Conservation (phyloP, 148 eudicot genomes). For the Oxyria digyna region DNA sequence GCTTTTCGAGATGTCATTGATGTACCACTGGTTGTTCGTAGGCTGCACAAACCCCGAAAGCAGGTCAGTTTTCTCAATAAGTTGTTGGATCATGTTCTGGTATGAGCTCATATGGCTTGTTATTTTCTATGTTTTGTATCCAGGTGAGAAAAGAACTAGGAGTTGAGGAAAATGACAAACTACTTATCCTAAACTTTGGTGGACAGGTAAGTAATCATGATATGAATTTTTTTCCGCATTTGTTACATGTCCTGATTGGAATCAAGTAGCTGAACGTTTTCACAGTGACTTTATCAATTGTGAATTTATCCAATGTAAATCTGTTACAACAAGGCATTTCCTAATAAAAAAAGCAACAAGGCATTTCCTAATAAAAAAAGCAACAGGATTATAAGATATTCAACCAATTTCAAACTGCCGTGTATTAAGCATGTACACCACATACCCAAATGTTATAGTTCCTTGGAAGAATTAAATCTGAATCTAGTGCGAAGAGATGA, state of each 20-base stretch:
- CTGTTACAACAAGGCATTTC: neutral
- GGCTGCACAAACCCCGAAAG: conserved; percentile 79
- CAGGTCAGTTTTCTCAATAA: conserved; percentile 36
- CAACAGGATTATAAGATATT: neutral
- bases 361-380: neutral
- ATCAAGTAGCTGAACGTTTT: neutral
- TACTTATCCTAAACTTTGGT: conserved; percentile 88
- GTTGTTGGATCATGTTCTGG: neutral
- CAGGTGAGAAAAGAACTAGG: conserved; percentile 82
- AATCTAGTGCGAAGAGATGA: neutral
- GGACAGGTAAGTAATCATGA: conserved; percentile 54
- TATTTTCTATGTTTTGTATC: neutral
- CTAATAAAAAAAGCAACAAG: neutral
- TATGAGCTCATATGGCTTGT: neutral
- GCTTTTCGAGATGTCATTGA: conserved; percentile 95
- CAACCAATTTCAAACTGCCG: neutral
- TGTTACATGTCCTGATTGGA: neutral
- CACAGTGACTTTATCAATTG: neutral
- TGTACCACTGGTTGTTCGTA: conserved; percentile 92
- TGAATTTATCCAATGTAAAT: neutral
- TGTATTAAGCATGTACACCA: neutral
- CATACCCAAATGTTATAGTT: neutral
- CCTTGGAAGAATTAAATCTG: neutral
- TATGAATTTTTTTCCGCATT: neutral
- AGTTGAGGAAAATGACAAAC: conserved; percentile 56